These are phyloP conservation scores for Ophiostoma tasmaniense DNA, from an alignment of 2,329 filamentous ascomycete genomes.

Conservation along the genomic window DNA sequence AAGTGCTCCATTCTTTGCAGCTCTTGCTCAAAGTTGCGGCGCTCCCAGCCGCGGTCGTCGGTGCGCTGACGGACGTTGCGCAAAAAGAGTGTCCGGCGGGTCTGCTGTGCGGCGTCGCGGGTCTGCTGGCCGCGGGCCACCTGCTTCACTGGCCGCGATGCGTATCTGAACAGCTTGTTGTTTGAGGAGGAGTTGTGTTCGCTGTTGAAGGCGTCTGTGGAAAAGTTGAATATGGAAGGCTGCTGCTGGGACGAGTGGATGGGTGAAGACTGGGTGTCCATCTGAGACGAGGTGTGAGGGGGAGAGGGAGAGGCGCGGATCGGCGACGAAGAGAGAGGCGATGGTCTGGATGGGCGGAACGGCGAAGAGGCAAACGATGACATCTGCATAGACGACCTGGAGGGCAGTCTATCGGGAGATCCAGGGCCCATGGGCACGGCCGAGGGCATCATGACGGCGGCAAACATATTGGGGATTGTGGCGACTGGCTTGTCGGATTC, in stretches of 20 bases:
- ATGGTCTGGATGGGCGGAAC: slow-evolving; percentile 41
- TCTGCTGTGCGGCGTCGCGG: slow-evolving; percentile 54
- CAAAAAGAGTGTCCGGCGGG: slow-evolving; percentile 59
- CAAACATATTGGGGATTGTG: slow-evolving; percentile 17
- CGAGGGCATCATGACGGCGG: slow-evolving; percentile 15
- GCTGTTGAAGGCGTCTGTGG: background rate
- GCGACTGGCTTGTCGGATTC: slow-evolving; percentile 2
- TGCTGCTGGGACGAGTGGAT: slow-evolving; percentile 14
- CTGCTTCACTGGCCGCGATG: slow-evolving; percentile 47
- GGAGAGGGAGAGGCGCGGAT: slow-evolving; percentile 42
- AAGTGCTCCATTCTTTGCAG: slow-evolving; percentile 35
- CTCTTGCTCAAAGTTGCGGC: slow-evolving; percentile 55
- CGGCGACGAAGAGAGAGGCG: slow-evolving; percentile 52
- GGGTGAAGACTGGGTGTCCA: slow-evolving; percentile 39
- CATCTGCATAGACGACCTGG: slow-evolving; percentile 39
- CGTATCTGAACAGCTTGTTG: slow-evolving; percentile 37
- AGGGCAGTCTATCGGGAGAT: slow-evolving; percentile 32
- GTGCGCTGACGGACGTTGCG: slow-evolving; percentile 54
- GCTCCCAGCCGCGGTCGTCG: slow-evolving; percentile 52
- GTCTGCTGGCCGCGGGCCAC: slow-evolving; percentile 52
- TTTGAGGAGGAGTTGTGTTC: background rate
- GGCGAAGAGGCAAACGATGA: slow-evolving; percentile 27
- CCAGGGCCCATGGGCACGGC: slow-evolving; percentile 21
- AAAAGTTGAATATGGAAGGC: background rate
- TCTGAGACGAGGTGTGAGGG: slow-evolving; percentile 16